A percentile compares a stretch with the other conserved stretches of the same genome.
Conservation (phyloP, 2,329 filamentous ascomycete genomes). For the Nemania serpens region DNA sequence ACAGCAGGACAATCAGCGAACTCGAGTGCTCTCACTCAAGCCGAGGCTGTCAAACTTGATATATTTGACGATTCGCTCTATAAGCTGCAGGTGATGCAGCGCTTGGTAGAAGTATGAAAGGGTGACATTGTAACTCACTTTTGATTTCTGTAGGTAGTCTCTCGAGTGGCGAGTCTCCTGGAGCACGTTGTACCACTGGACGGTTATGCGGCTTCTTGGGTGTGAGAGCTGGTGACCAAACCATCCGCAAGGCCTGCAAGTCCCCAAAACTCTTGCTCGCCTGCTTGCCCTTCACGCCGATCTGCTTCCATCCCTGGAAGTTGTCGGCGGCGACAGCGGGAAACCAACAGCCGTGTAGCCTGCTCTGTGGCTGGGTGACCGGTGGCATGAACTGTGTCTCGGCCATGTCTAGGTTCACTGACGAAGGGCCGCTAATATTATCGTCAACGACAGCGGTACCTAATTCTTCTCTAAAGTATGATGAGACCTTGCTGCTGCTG, state of each 20-base stretch:
- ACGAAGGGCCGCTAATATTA: slow-evolving; percentile 46
- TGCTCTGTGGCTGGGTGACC: slow-evolving; percentile 59
- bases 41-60: not conserved
- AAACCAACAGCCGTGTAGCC: slow-evolving; percentile 62
- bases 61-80: slow-evolving; percentile 12
- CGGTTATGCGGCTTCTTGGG: slow-evolving; percentile 39
- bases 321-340: slow-evolving; percentile 54
- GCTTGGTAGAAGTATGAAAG: not conserved
- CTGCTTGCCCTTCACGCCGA: slow-evolving; percentile 61
- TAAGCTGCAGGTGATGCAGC: not conserved
- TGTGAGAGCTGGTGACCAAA: slow-evolving; percentile 54
- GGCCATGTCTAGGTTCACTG: slow-evolving; percentile 39
- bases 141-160: slow-evolving; percentile 71
- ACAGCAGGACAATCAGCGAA: slow-evolving; percentile 7
- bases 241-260: slow-evolving; percentile 58
- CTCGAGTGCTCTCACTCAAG: slow-evolving; percentile 1
- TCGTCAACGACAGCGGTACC: slow-evolving; percentile 57
- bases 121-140: slow-evolving; percentile 54
- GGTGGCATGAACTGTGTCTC: slow-evolving; percentile 56
- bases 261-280: slow-evolving; percentile 67
- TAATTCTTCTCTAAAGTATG: slow-evolving; percentile 51
- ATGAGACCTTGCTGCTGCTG: slow-evolving; percentile 65
- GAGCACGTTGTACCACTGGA: slow-evolving; percentile 39
- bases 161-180: slow-evolving; percentile 66
- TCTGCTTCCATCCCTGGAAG: slow-evolving; percentile 67